These are phyloP conservation scores for Cymbomonas tetramitiformis DNA, from an alignment of 139 green algal species.

Conservation along the genomic window DNA sequence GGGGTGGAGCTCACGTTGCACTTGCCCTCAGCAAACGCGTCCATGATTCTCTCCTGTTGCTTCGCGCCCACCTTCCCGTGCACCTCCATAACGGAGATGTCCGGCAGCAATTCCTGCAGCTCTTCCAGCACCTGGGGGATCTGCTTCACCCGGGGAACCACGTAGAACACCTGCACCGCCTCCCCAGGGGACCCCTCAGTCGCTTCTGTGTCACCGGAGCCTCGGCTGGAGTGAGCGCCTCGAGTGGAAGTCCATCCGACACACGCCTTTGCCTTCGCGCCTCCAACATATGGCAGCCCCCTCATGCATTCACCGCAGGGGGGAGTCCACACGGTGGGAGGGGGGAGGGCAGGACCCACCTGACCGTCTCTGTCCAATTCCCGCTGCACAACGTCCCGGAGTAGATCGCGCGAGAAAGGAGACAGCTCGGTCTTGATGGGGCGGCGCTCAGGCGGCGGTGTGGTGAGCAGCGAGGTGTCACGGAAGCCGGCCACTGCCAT, in stretches of 20 bases:
- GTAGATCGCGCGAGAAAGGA: constrained; percentile 4
- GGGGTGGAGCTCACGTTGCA: too few species aligned
- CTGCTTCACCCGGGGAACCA: constrained; percentile 15
- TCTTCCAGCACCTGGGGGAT: constrained; percentile 2
- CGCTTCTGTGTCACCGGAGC: too few species aligned
- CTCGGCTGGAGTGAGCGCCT: too few species aligned
- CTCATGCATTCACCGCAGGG: too few species aligned
- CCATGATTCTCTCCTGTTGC: constrained; percentile 2
- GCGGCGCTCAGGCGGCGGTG: constrained; percentile 23
- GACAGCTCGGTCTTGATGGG: constrained; percentile 27
- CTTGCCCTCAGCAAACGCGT: constrained; percentile 20
- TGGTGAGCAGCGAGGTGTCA: constrained; percentile 28
- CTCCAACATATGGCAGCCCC: too few species aligned
- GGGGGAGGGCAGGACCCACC: too few species aligned
- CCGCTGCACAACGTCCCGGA: constrained; percentile 11
- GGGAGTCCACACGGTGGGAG: too few species aligned
- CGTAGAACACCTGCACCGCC: too few species aligned
- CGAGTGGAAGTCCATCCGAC: too few species aligned
- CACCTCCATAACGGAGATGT: constrained; percentile 7
- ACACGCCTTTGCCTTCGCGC: too few species aligned
- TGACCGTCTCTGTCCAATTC: constrained; percentile 28
- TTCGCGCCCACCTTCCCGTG: constrained; percentile 23
- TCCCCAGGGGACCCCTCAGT: too few species aligned
- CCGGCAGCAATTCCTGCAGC: constrained; percentile 11
- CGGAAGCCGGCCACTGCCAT: constrained; percentile 31